Conservation (phyloP, 805 yeast species). For the Lipomyces yamadae region DNA sequence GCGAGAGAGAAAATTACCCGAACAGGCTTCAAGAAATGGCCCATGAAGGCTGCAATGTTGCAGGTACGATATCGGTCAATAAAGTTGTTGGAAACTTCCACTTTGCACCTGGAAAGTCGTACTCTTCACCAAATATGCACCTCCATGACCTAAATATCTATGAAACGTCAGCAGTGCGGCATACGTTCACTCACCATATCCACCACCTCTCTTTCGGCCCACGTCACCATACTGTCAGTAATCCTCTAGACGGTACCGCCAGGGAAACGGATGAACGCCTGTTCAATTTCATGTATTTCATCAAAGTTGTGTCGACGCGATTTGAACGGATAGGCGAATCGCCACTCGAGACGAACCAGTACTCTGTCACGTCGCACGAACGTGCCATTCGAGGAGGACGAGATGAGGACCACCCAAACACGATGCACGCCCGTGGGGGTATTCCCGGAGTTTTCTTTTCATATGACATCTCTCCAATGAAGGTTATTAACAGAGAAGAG, state of each 20-base stretch:
- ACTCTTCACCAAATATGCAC: constrained; percentile 63
- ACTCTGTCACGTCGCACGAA: constrained; percentile 84
- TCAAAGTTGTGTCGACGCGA: constrained; percentile 89
- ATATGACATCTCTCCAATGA: constrained; percentile 91
- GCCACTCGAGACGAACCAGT: constrained; percentile 79
- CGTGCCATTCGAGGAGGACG: constrained; percentile 85
- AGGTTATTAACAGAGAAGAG: constrained; percentile 81
- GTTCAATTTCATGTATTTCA: constrained; percentile 73
- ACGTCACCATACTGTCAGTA: constrained; percentile 40
- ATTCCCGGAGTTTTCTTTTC: constrained; percentile 85
- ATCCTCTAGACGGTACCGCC: constrained; percentile 64
- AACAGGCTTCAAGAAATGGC: constrained; percentile 60
- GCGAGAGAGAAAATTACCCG: constrained; percentile 88
- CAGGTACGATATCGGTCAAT: constrained; percentile 78
- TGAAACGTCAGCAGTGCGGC: constrained; percentile 54
- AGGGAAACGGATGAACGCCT: constrained; percentile 40
- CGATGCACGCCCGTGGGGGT: constrained; percentile 75
- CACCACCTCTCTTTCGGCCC: constrained; percentile 85
- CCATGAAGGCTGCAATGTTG: constrained; percentile 85
- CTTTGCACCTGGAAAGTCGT: constrained; percentile 92
- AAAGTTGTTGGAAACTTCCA: constrained; percentile 90
- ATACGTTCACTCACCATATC: constrained; percentile 77
- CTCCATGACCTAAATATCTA: constrained; percentile 84
- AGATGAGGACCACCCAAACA: constrained; percentile 89
- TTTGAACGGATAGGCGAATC: constrained; percentile 65